Conservation (phyloP, 1,284 basidiomycete species). For the Clitocybe nebularis region DNA sequence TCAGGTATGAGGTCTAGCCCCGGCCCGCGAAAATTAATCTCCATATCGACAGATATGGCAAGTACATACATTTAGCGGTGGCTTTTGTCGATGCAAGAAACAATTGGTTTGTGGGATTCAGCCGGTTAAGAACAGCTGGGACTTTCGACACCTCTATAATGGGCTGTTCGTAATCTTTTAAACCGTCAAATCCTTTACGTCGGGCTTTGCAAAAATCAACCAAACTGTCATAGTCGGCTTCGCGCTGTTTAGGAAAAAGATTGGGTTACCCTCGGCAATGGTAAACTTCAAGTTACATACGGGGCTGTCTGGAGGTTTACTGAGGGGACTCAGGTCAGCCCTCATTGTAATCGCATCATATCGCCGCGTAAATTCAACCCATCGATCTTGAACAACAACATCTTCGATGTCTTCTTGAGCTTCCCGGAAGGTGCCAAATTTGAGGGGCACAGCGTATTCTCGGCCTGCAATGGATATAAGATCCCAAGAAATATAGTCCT, state of each 20-base stretch:
- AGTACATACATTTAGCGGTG: slow-evolving; percentile 49
- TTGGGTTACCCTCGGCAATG: slow-evolving; percentile 8
- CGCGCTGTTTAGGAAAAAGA: slow-evolving; percentile 39
- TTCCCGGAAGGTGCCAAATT: slow-evolving; percentile 35
- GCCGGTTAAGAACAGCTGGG: slow-evolving; percentile 47
- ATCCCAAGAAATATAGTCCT: slow-evolving; percentile 59
- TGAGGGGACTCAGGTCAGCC: slow-evolving; percentile 65
- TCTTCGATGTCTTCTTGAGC: slow-evolving; percentile 49
- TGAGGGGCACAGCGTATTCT: slow-evolving; percentile 48
- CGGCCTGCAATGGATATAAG: slow-evolving; percentile 47
- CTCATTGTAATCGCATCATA: slow-evolving; percentile 56
- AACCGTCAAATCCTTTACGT: slow-evolving; percentile 55
- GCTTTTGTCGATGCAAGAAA: slow-evolving; percentile 31
- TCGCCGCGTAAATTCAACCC: slow-evolving; percentile 71
- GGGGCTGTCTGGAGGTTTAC: slow-evolving; percentile 59
- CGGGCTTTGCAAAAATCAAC: slow-evolving; percentile 62
- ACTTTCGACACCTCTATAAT: slow-evolving; percentile 63
- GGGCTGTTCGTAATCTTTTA: slow-evolving; percentile 63
- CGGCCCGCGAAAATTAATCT: slow-evolving; percentile 4
- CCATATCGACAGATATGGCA: slow-evolving; percentile 19
- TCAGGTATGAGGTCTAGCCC: slow-evolving; percentile 75
- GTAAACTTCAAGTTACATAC: slow-evolving; percentile 38
- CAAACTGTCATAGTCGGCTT: slow-evolving; percentile 51
- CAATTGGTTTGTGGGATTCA: slow-evolving; percentile 44
- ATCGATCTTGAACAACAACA: slow-evolving; percentile 68